A percentile compares a stretch with the other conserved stretches of the same genome.
Evolutionary conservation across 1,284 basidiomycete species (phyloP).

Genomic region (Ganoderma meredithae): DNA sequence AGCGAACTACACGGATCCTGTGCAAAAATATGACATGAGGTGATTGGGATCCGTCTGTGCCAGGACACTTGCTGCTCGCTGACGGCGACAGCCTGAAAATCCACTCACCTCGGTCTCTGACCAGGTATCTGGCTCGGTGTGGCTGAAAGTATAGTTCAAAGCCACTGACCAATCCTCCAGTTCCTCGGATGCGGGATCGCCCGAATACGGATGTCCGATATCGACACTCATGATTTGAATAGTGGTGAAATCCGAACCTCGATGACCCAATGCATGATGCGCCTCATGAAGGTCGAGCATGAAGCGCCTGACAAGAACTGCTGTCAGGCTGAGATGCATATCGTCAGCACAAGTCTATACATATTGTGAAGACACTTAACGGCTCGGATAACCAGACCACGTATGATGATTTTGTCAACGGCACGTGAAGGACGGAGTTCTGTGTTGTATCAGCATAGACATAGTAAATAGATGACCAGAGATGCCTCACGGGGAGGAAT

Average conservation of each 20-base stretch:
- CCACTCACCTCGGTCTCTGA: background rate
- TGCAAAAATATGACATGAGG: background rate
- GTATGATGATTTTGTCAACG: background rate
- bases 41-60: background rate
- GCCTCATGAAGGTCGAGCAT: slow-evolving; percentile 6
- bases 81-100: background rate
- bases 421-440: background rate
- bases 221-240: background rate
- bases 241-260: background rate
- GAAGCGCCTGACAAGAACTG: background rate
- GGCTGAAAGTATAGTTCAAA: background rate
- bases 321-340: background rate
- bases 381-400: background rate
- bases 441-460: background rate
- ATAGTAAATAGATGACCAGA: rapidly evolving
- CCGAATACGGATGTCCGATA: background rate
- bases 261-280: background rate
- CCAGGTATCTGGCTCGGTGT: background rate
- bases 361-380: background rate
- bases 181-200: background rate
- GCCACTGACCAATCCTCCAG: background rate
- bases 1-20: background rate
- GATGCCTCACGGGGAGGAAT: background rate
- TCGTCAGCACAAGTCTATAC: background rate
- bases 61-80: background rate